Evolutionary conservation across 306 rosid genomes (phyloP).

Genomic region (Urtica urens): DNA sequence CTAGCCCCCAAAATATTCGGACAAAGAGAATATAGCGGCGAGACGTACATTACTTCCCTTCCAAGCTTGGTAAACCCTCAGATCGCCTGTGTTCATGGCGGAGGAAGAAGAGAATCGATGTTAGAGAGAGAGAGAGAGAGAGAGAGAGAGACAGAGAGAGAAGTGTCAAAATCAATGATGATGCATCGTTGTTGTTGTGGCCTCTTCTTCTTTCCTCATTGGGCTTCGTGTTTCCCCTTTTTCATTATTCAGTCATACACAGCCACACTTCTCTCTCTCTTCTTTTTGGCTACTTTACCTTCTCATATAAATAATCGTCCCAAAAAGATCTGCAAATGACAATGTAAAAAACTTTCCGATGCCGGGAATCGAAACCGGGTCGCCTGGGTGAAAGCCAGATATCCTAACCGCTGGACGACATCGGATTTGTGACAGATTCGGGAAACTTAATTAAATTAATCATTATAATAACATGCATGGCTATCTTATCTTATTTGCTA

Average conservation of each 20-base stretch:
- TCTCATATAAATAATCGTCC: no score
- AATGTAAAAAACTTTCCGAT: conserved; percentile 29
- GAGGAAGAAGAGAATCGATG: background rate
- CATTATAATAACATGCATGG: no score
- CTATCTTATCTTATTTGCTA: no score
- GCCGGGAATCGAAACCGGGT: conserved; percentile 99
- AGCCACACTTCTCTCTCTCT: no score
- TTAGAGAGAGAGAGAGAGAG: background rate
- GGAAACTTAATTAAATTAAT: no score
- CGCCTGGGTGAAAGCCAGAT: conserved; percentile 99
- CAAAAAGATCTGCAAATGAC: no score
- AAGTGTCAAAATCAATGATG: background rate
- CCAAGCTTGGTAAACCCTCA: conserved; percentile 77
- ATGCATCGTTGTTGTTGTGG: no score
- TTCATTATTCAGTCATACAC: no score
- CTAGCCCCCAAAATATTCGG: no score
- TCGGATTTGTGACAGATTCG: background rate
- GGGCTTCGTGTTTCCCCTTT: no score
- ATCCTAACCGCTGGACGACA: conserved; percentile 77
- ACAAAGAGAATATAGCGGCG: background rate
- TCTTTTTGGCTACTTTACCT: no score
- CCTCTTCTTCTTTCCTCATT: no score
- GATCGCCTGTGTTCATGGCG: conserved; percentile 23
- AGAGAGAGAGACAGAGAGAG: background rate
- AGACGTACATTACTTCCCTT: conserved; percentile 86